Evolutionary conservation across 345 rosid species (phyloP), one percentile per base, ranked within the genome.

Genomic region (Corchorus olitorius): DNA sequence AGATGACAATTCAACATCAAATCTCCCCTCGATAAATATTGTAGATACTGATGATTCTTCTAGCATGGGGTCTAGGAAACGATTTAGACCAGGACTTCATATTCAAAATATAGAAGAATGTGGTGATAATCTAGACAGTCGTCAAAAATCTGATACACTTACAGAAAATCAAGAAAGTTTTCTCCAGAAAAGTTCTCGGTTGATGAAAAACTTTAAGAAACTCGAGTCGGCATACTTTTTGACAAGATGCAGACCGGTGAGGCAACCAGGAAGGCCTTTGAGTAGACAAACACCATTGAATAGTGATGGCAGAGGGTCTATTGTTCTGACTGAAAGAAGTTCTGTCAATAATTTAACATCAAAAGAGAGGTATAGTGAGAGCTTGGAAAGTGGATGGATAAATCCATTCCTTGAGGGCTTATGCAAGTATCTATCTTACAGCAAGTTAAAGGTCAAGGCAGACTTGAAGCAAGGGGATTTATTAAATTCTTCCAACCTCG

Each of bases 381-480:
- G 82, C 67, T 88, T 81, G 80, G 83, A 82, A 73, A 86, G 87
- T 46, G 93, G 90, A 79, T 96, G 99, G 99, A 92, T 96, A 72
- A 88, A 88, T 81, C 98, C 99, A 20, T 93, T 96, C 76, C 97
- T 96, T 7, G 97, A 93, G 86, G 98, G 97, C 56, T 82, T 96
- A 78, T 93, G 99, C 94, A 96, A 84, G 81, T 93, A 93, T 74
- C 81, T 96, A 58, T 88, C 97, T 70, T 89, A 88, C 87, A 93
- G 91, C 79, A 89, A 90, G 84, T 81, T 93, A 54, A 91, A 85
- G 86, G 95, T 93, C 64, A 93, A 89, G 76, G 98, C 99, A 48
- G 90, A 96, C 80, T 83, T 96, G 84, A 91, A 91, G 75, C 97
- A 96, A 88, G 97, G 97, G 75, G 97, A 96, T 84, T 81, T 96